Evolutionary conservation across 2,329 filamentous ascomycete species (phyloP).

Genomic region (Cryphonectria radicalis): DNA sequence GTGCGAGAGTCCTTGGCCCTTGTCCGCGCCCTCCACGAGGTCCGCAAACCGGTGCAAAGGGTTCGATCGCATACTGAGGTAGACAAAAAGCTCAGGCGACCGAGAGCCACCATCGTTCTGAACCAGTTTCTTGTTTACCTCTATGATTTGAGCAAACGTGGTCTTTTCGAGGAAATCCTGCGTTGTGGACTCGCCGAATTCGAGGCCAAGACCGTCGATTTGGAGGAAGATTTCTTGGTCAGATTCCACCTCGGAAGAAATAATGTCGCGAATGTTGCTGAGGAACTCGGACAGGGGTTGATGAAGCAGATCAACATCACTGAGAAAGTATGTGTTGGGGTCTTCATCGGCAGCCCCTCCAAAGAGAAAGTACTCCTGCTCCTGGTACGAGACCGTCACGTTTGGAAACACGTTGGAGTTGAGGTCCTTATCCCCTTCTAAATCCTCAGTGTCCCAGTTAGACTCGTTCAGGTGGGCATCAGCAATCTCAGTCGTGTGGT

Average conservation of each 20-base stretch:
- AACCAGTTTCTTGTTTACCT: slow-evolving; percentile 25
- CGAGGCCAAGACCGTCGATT: slow-evolving; percentile 56
- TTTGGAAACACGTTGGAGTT: slow-evolving; percentile 32
- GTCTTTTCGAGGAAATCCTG: slow-evolving; percentile 25
- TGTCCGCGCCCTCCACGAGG: slow-evolving; percentile 18
- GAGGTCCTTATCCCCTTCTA: slow-evolving; percentile 10
- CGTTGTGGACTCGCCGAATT: slow-evolving; percentile 49
- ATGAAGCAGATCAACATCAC: slow-evolving; percentile 47
- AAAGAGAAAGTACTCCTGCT: slow-evolving; percentile 40
- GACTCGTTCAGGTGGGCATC: slow-evolving; percentile 16
- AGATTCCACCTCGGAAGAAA: slow-evolving; percentile 48
- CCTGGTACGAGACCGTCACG: slow-evolving; percentile 40
- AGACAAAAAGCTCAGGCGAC: slow-evolving; percentile 24
- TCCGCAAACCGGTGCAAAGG: slow-evolving; percentile 24
- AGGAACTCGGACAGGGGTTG: slow-evolving; percentile 51
- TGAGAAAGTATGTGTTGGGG: slow-evolving; percentile 50
- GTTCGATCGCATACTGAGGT: slow-evolving; percentile 22
- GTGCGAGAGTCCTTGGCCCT: slow-evolving; percentile 26
- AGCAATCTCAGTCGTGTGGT: slow-evolving; percentile 3
- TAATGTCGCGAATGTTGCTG: slow-evolving; percentile 49
- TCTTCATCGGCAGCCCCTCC: slow-evolving; percentile 42
- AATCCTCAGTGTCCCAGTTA: slow-evolving; percentile 25
- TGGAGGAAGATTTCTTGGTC: slow-evolving; percentile 57
- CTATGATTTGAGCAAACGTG: slow-evolving; percentile 27
- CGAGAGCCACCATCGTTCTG: slow-evolving; percentile 24